Percentiles rank a stretch among this genome's conserved stretches.
phyloP scores from a whole-genome alignment of 108 stramenopile genomes.

The Skeletonema marinoi region DNA sequence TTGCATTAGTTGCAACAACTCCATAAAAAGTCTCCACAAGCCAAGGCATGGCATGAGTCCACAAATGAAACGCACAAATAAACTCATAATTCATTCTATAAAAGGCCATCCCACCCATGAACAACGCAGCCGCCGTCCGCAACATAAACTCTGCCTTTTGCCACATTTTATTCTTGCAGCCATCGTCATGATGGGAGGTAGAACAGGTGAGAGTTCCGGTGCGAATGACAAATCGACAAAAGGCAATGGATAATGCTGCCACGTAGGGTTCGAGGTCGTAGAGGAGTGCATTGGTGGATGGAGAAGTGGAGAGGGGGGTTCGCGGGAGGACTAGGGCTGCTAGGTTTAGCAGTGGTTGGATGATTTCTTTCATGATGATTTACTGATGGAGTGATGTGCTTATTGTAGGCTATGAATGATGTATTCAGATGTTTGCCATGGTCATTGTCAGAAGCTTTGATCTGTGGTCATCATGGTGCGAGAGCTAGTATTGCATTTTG shows the following conservation, averaged over 20 bases:
- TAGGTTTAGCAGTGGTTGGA: background rate
- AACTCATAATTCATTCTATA: slow-evolving; percentile 62
- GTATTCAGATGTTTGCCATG: no score
- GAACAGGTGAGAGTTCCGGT: slow-evolving; percentile 42
- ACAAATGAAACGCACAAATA: slow-evolving; percentile 69
- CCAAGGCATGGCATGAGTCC: slow-evolving; percentile 67
- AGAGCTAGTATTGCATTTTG: no score
- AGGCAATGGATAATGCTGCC: slow-evolving; percentile 61
- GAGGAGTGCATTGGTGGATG: background rate
- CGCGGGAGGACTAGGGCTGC: slow-evolving; percentile 21
- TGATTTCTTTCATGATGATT: background rate
- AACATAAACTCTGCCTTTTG: slow-evolving; percentile 15
- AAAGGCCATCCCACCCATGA: slow-evolving; percentile 65
- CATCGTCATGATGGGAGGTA: background rate
- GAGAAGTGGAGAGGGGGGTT: slow-evolving; percentile 19
- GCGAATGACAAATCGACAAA: slow-evolving; percentile 74
- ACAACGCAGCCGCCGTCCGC: slow-evolving; percentile 44
- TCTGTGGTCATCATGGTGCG: background rate
- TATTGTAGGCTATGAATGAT: no score
- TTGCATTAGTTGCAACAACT: background rate
- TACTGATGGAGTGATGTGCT: background rate
- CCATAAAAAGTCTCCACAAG: slow-evolving; percentile 20
- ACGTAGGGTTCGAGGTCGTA: slow-evolving; percentile 56
- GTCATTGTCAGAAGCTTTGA: no score
- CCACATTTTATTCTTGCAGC: background rate